Evolutionary conservation across 1,284 basidiomycete genomes (phyloP).

Genomic region (Boletus sp.): DNA sequence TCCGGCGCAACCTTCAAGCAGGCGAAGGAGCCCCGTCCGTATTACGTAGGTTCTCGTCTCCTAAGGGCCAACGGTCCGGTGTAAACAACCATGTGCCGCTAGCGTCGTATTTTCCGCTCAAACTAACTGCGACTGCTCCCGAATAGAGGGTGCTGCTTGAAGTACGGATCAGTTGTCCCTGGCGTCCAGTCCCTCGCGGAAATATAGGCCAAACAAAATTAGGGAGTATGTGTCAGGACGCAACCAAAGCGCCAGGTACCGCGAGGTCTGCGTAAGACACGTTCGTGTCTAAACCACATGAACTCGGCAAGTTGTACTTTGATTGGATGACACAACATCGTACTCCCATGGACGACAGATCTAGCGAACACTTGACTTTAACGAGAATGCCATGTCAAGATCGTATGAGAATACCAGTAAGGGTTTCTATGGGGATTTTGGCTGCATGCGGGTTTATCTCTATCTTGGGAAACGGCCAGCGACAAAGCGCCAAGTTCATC

Average conservation of each 20-base stretch:
- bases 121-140: neutral
- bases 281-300: constrained; percentile 14
- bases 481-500: neutral
- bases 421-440: neutral
- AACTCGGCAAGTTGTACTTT: neutral
- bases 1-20: neutral
- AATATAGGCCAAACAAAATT: neutral
- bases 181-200: neutral
- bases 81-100: no score
- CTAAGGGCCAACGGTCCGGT: neutral
- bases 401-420: neutral
- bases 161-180: neutral
- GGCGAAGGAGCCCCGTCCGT: neutral
- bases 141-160: neutral
- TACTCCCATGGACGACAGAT: neutral
- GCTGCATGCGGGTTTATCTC: no score
- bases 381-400: neutral
- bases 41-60: neutral
- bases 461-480: neutral
- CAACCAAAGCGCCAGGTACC: neutral
- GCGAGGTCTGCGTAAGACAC: constrained; percentile 9
- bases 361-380: neutral
- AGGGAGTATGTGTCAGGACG: neutral
- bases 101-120: neutral
- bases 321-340: neutral